Conservation (phyloP, 345 rosid genomes). For the Eucalyptus curtisii region DNA sequence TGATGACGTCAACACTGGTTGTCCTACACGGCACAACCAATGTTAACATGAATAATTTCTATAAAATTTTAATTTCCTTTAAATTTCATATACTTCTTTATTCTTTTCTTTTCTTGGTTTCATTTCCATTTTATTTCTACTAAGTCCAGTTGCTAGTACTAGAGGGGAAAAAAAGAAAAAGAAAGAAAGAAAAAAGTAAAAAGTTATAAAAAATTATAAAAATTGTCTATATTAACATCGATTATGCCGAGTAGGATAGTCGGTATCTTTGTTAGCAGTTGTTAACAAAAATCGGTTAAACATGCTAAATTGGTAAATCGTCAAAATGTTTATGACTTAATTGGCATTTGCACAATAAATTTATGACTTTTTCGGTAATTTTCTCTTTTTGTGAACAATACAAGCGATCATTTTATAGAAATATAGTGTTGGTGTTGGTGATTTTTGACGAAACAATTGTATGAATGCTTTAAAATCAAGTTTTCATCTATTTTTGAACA, state of each 20-base stretch:
- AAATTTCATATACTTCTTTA: neutral
- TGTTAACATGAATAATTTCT: fast-evolving
- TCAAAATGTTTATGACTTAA: neutral
- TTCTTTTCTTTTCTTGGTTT: too few species aligned
- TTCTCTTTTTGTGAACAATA: neutral
- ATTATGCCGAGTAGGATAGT: fast-evolving
- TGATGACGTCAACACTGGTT: fast-evolving
- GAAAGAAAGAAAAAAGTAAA: fast-evolving
- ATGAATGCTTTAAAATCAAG: neutral
- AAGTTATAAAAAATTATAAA: neutral
- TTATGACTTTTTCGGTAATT: neutral
- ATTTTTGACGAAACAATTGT: neutral
- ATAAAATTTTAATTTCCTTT: neutral
- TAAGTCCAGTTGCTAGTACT: neutral
- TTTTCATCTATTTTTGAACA: neutral
- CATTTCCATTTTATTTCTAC: neutral
- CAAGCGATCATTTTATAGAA: neutral
- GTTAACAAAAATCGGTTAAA: too few species aligned
- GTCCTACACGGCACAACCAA: fast-evolving
- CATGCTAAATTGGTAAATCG: too few species aligned
- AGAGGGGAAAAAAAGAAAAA: neutral
- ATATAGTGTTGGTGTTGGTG: neutral
- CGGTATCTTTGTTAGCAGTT: neutral
- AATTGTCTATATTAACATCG: fast-evolving
- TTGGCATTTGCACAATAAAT: fast-evolving